A percentile compares a stretch with the other conserved stretches of the same genome.
Evolutionary conservation across 345 rosid species (phyloP).

Genomic region (Orychophragmus violaceus): DNA sequence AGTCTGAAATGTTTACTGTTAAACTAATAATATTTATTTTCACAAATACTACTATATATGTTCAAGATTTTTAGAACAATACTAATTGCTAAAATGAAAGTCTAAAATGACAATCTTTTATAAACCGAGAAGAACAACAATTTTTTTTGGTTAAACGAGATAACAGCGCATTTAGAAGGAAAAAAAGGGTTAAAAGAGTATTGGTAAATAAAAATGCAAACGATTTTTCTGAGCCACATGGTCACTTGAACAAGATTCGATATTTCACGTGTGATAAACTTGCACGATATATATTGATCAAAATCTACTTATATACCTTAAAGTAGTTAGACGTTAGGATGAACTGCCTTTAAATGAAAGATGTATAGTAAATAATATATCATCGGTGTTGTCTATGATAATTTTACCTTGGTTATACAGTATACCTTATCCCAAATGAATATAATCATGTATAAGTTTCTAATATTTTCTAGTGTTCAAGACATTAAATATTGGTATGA

Average conservation of each 20-base stretch:
- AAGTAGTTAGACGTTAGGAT: neutral
- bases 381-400: neutral
- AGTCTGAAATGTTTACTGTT: neutral
- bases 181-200: neutral
- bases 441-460: neutral
- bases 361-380: neutral
- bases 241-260: neutral
- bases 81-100: neutral
- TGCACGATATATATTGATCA: neutral
- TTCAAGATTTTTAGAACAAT: neutral
- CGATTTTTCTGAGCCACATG: neutral
- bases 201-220: neutral
- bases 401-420: neutral
- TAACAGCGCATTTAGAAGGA: neutral
- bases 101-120: neutral
- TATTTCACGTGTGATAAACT: slow-evolving; percentile 16
- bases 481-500: neutral
- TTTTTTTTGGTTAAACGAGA: neutral
- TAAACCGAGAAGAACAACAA: neutral
- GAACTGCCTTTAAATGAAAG: neutral
- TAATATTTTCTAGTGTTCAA: neutral
- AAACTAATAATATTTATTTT: neutral
- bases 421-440: neutral
- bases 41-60: neutral
- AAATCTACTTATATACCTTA: neutral